phyloP scores from a whole-genome alignment of 306 rosid species.

The Corylus americana region DNA sequence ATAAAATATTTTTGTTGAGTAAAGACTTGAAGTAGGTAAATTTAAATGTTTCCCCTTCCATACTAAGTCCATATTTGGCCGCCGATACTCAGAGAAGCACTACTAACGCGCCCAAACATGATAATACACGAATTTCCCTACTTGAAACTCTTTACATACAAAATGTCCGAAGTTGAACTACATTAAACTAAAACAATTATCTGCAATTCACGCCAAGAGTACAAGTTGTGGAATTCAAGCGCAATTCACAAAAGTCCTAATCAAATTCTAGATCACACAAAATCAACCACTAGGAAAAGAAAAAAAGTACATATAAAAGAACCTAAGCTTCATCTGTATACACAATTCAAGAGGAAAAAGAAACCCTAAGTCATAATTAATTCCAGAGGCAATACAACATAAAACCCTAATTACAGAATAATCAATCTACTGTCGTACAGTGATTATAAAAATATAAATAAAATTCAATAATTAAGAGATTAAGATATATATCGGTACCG shows the following conservation, averaged over 20 bases:
- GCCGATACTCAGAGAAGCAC: neutral
- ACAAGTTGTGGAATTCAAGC: conserved; percentile 1
- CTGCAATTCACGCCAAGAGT: neutral
- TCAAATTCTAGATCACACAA: neutral
- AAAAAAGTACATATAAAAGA: neutral
- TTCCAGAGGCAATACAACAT: neutral
- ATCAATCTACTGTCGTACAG: neutral
- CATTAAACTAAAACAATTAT: neutral
- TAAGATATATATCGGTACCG: conserved; percentile 24
- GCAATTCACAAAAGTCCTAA: neutral
- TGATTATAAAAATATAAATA: neutral
- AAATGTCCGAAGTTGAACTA: neutral
- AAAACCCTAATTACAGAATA: conserved; percentile 30
- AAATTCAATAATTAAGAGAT: neutral
- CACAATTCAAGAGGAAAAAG: neutral
- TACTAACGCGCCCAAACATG: neutral
- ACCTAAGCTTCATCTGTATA: neutral
- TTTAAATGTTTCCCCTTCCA: neutral
- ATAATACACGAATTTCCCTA: neutral
- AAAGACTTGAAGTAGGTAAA: neutral
- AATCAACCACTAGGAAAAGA: neutral
- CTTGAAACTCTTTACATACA: neutral
- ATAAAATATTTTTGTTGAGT: neutral
- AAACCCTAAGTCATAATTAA: conserved; percentile 31
- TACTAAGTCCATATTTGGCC: neutral